These are phyloP conservation scores for Globisporangium iwayamae DNA, from an alignment of 352 stramenopile genomes.

Conservation along the genomic window DNA sequence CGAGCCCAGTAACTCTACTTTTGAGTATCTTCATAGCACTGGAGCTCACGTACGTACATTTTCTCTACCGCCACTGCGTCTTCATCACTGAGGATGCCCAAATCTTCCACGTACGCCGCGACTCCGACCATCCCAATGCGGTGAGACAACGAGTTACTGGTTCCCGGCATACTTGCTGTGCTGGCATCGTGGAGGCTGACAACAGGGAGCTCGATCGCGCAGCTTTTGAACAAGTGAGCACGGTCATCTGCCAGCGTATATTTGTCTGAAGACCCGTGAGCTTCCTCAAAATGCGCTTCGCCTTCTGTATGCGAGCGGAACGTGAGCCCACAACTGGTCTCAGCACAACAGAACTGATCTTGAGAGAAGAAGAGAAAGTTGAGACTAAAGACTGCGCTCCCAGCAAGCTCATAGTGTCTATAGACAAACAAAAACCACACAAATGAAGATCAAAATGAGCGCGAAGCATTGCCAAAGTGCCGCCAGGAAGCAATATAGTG, in stretches of 20 bases:
- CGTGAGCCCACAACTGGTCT: constrained; percentile 25
- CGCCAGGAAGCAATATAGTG: background rate
- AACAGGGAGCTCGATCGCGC: constrained; percentile 59
- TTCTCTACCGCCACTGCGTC: constrained; percentile 1
- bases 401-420: constrained; percentile 16
- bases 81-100: constrained; percentile 19
- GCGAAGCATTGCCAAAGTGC: background rate
- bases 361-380: constrained; percentile 73
- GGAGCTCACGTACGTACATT: constrained; percentile 10
- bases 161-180: too few relatives aligned
- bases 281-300: constrained; percentile 35
- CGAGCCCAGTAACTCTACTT: background rate
- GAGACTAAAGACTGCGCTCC: constrained; percentile 58
- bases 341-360: constrained; percentile 40
- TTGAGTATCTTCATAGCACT: background rate
- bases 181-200: constrained; percentile 10
- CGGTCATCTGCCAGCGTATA: background rate
- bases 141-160: background rate
- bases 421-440: background rate
- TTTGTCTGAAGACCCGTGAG: constrained; percentile 13
- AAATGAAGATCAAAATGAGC: background rate
- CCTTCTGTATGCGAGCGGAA: constrained; percentile 30
- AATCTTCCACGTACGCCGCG: constrained; percentile 36
- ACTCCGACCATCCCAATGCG: constrained; percentile 28
- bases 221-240: constrained; percentile 36